These are phyloP conservation scores for Phytophthora megakarya DNA, from an alignment of 352 stramenopile genomes.

Conservation along the genomic window DNA sequence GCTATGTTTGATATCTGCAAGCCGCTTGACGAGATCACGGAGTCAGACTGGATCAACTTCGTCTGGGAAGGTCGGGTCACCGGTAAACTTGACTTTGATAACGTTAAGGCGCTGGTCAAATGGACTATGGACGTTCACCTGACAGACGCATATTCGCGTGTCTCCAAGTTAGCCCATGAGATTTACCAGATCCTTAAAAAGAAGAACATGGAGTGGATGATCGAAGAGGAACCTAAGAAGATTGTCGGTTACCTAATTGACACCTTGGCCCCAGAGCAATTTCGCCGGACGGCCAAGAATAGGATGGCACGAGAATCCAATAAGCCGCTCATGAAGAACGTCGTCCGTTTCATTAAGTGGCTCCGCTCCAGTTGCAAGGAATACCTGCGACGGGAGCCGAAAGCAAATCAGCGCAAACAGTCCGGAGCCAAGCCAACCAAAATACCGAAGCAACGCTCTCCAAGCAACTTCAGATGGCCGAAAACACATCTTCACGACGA, in stretches of 20 bases:
- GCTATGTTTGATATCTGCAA: constrained; percentile 22
- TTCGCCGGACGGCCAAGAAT: not conserved
- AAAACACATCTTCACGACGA: too few relatives aligned
- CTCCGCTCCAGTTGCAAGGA: constrained; percentile 8
- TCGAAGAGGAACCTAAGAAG: constrained; percentile 8
- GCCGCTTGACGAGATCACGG: not conserved
- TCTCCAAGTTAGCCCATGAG: not conserved
- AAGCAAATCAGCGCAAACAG: not conserved
- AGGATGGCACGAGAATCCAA: constrained; percentile 7
- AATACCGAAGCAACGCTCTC: not conserved
- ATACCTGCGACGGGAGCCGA: constrained; percentile 1
- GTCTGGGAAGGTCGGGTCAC: constrained; percentile 16
- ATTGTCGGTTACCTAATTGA: constrained; percentile 11
- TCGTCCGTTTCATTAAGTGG: constrained; percentile 15
- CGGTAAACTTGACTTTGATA: constrained; percentile 18
- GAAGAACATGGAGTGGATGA: constrained; percentile 4
- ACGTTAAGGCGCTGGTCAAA: constrained; percentile 1
- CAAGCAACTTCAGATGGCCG: too few relatives aligned
- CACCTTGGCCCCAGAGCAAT: not conserved
- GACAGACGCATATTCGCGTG: not conserved
- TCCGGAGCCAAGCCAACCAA: not conserved
- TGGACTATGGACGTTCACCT: not conserved
- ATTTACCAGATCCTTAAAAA: too few relatives aligned
- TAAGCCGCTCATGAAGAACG: constrained; percentile 9
- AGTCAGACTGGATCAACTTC: constrained; percentile 16